Evolutionary conservation across 2,329 filamentous ascomycete genomes (phyloP).

Genomic region (Bipolaris zeicola): DNA sequence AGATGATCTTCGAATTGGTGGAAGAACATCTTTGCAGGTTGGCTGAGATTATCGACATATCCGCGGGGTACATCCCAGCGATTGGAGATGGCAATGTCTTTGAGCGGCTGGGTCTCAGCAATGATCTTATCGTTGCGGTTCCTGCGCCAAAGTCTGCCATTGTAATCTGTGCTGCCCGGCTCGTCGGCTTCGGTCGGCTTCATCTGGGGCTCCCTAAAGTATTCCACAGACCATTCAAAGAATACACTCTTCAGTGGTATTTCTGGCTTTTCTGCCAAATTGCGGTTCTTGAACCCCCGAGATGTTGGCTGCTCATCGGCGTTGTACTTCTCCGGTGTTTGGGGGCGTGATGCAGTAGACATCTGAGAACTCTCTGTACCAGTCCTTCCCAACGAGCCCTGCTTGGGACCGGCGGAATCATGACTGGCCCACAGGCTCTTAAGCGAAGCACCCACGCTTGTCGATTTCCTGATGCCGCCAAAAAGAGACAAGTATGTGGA

Average conservation of each 20-base stretch:
- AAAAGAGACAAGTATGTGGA: slow-evolving; percentile 64
- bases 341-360: slow-evolving; percentile 73
- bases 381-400: slow-evolving; percentile 46
- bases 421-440: slow-evolving; percentile 62
- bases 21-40: slow-evolving; percentile 91
- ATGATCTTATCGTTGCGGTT: slow-evolving; percentile 93
- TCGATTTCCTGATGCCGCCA: slow-evolving; percentile 64
- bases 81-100: slow-evolving; percentile 81
- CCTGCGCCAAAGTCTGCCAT: slow-evolving; percentile 89
- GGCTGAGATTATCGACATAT: slow-evolving; percentile 85
- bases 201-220: slow-evolving; percentile 99
- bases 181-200: slow-evolving; percentile 94
- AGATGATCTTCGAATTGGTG: slow-evolving; percentile 98
- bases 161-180: slow-evolving; percentile 94
- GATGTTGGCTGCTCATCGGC: slow-evolving; percentile 79
- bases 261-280: slow-evolving; percentile 62
- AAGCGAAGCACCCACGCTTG: slow-evolving; percentile 68
- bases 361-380: slow-evolving; percentile 64
- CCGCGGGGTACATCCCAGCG: slow-evolving; percentile 85
- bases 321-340: slow-evolving; percentile 68
- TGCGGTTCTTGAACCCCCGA: slow-evolving; percentile 70
- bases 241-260: slow-evolving; percentile 84
- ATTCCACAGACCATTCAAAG: slow-evolving; percentile 93
- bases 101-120: slow-evolving; percentile 89
- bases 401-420: slow-evolving; percentile 36